Evolutionary conservation across 2,329 filamentous ascomycete genomes (phyloP), one percentile per base, ranked within the genome.

Genomic region (Paracoccidioides lutzii): DNA sequence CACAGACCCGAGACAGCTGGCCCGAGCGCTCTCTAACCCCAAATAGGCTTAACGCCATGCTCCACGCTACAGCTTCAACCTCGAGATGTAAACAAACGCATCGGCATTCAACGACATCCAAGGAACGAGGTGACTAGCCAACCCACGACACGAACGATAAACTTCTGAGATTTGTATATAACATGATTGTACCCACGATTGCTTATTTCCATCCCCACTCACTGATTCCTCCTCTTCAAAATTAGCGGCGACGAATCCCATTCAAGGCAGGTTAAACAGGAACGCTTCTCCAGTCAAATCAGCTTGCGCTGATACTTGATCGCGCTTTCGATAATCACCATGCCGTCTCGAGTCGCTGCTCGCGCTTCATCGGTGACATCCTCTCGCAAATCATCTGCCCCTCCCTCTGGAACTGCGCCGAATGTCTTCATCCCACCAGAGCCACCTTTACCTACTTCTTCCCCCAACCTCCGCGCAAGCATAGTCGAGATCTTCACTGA

Each of bases 401-500:
- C 58, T 87, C 96, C 62, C 90, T 82, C 59, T 85, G 83, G 53
- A 86, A 90, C 75, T 90, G 90, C 71, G 5, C 70, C 71, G 2
- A 66, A 67, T 3, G 66, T 68, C 51, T 65, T 64, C 41, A 70
- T 87, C n/a, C 85, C 87, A 42, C 80, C 85, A 64, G 89, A 95
- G 57, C 68, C 70, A 10, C 57, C 69, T 14, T 59, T 68, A 30
- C 71, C 71, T 35, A 65, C 69, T 55, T 64, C 67, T 30, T 64
- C 66, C 12, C 63, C 81, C 57, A 80, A 79, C 14, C 74, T 96
- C 62, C 86, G 90, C 64, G 79, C 78, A 40, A 85, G 87, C 66
- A 78, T 95, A 53, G 86, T 84, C 67, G 73, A 78, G 55, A 78
- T 89, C 51, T 90, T 90, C 66, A 79, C 80, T 61, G 87, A 90